Evolutionary conservation across 2,329 filamentous ascomycete species (phyloP).

Genomic region (Sarocladium brachiariae): DNA sequence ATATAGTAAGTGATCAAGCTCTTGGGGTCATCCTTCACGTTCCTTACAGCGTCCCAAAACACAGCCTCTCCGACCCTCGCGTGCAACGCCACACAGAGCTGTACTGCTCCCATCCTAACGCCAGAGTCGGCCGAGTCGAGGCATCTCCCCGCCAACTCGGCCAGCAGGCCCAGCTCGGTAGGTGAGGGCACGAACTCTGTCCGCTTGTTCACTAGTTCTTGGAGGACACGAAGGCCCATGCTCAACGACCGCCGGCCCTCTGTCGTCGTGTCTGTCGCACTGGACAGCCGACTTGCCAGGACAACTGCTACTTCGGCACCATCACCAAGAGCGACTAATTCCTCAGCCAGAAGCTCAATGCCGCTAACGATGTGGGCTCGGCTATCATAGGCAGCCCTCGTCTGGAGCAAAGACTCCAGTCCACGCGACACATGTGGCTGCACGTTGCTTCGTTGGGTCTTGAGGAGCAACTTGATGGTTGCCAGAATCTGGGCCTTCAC

Average conservation of each 20-base stretch:
- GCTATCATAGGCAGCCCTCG: constrained; percentile 60
- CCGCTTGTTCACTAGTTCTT: constrained; percentile 48
- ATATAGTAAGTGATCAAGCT: constrained; percentile 78
- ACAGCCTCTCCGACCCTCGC: constrained; percentile 48
- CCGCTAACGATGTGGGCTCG: constrained; percentile 67
- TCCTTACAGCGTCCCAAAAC: constrained; percentile 64
- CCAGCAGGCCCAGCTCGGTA: constrained; percentile 43
- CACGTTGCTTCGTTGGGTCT: constrained; percentile 59
- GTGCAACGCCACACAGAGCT: constrained; percentile 69
- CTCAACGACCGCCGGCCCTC: constrained; percentile 47
- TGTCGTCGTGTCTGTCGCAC: constrained; percentile 31
- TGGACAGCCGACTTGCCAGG: constrained; percentile 41
- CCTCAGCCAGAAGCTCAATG: constrained; percentile 65
- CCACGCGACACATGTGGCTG: constrained; percentile 60
- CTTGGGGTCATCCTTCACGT: constrained; percentile 63
- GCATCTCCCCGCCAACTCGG: constrained; percentile 46
- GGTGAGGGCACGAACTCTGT: constrained; percentile 42
- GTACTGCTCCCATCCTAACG: constrained; percentile 68
- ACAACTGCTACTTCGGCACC: constrained; percentile 52
- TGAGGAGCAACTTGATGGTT: constrained; percentile 66
- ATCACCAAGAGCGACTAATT: constrained; percentile 61
- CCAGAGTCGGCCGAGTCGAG: constrained; percentile 55
- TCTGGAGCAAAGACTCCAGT: constrained; percentile 59
- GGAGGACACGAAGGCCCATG: constrained; percentile 59
- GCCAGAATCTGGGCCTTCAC: constrained; percentile 68